Evolutionary conservation across 2,329 filamentous ascomycete genomes (phyloP).

Genomic region (Diaporthe sp.): DNA sequence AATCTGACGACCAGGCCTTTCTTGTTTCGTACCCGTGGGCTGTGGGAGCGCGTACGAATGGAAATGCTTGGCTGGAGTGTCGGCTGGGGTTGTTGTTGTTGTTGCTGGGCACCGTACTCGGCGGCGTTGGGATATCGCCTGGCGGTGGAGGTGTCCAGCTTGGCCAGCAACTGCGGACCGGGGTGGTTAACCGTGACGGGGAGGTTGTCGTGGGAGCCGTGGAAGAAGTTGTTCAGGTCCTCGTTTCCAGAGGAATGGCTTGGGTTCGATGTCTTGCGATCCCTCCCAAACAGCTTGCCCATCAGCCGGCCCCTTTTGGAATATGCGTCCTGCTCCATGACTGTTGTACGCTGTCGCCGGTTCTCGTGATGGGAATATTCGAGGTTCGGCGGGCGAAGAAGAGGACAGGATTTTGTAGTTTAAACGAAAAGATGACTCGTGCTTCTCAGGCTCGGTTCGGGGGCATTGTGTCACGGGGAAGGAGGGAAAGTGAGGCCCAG

Average conservation of each 20-base stretch:
- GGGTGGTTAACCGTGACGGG: constrained; percentile 61
- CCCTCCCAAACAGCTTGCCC: constrained; percentile 70
- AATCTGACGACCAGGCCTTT: constrained; percentile 84
- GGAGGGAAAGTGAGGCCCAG: background rate
- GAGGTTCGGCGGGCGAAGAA: constrained; percentile 3
- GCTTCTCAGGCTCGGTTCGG: constrained; percentile 32
- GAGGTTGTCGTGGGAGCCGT: constrained; percentile 67
- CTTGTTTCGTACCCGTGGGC: constrained; percentile 59
- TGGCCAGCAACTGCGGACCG: constrained; percentile 61
- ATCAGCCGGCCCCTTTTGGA: constrained; percentile 68
- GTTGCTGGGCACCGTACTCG: constrained; percentile 54
- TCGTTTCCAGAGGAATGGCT: constrained; percentile 56
- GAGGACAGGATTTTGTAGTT: constrained; percentile 15
- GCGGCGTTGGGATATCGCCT: constrained; percentile 68
- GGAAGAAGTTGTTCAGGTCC: constrained; percentile 71
- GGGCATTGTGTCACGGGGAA: constrained; percentile 30
- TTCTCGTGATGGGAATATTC: constrained; percentile 5
- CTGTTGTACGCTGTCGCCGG: constrained; percentile 7
- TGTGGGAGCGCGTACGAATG: constrained; percentile 57
- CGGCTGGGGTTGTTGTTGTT: constrained; percentile 41
- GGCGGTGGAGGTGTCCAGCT: constrained; percentile 67
- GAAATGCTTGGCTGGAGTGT: constrained; percentile 51
- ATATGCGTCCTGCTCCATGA: constrained; percentile 37
- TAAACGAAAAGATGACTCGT: constrained; percentile 33
- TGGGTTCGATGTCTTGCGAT: constrained; percentile 51